These are phyloP conservation scores for Lasiodiplodia sp. DNA, from an alignment of 2,329 filamentous ascomycete species.

Conservation along the genomic window DNA sequence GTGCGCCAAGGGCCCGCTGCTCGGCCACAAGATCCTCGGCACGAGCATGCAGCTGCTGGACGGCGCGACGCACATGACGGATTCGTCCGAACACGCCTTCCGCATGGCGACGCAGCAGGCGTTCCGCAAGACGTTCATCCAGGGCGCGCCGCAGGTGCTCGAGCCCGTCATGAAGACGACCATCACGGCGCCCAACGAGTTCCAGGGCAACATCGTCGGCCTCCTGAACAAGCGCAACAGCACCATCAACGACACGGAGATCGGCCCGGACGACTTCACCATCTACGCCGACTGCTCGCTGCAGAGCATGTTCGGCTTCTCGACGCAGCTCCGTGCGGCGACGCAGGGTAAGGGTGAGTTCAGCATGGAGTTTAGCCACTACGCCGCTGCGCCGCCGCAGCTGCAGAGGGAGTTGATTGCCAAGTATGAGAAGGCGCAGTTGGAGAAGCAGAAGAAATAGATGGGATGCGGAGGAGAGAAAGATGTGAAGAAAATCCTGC, in stretches of 20 bases:
- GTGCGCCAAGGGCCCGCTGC: conserved; percentile 85
- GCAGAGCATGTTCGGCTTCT: conserved; percentile 98
- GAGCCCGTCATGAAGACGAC: conserved; percentile 99
- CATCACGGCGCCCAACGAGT: conserved; percentile 94
- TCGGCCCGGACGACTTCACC: conserved; percentile 92
- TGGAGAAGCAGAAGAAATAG: conserved; percentile 64
- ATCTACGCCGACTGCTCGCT: conserved; percentile 90
- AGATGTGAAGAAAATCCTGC: neutral
- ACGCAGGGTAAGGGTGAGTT: conserved; percentile 99
- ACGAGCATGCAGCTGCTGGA: conserved; percentile 92
- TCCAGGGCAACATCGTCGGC: conserved; percentile 94
- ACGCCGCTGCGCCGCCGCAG: conserved; percentile 83
- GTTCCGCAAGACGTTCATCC: conserved; percentile 90
- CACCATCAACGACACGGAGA: conserved; percentile 93
- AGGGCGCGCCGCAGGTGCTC: conserved; percentile 81
- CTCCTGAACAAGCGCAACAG: conserved; percentile 97
- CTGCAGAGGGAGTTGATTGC: conserved; percentile 80
- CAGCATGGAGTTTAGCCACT: conserved; percentile 98
- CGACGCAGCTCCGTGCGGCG: conserved; percentile 84
- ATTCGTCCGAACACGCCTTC: conserved; percentile 97
- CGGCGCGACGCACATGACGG: conserved; percentile 95
- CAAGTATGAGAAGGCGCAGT: conserved; percentile 72
- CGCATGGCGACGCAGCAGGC: conserved; percentile 93
- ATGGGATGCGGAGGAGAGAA: neutral
- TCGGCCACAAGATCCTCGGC: conserved; percentile 92